Evolutionary conservation across 139 green algal genomes (phyloP), one percentile per base, ranked within the genome.

Genomic region (Eudorina sp.): DNA sequence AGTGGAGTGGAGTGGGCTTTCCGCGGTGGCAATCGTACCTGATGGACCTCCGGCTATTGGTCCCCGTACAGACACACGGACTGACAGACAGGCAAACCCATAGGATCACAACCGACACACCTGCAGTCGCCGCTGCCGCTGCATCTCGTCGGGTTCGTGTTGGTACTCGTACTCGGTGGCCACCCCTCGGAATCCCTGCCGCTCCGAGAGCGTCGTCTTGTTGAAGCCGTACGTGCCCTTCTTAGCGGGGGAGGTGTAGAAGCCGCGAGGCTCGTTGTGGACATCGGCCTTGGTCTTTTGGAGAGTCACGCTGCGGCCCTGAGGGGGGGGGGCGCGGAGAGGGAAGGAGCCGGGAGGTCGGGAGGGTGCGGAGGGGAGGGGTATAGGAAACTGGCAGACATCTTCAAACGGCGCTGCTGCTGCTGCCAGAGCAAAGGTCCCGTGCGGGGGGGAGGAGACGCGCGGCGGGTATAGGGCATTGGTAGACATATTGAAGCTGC

Each of bases 231-330:
- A 86, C 36, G 60, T 86, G 58, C 95, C 95, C 75, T 93, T 94
- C 80, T 97, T 97, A 36, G 88, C 84, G 29, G 94, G 93, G 1
- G 40, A 86, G 25, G 94, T 97, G 58, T 94, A 92, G 40, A 96
- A 93, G 70, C 94, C 94, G 23, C 86, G 91, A 0, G 94, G 92
- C 45, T 89, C 58, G 46, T 36, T 45, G 38, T 70, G 36, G 0
- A 94, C 41, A 27, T 95, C 92, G 0, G 84, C 92, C 55, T 92
- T 94, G 38, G 90, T 93, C 80, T 90, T 92, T 36, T 89, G 88
- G 3, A 84, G 51, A 9, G 77, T 83, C 0, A 92, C 58, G 38
- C 43, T 81, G 36, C 27, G 23, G 68, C 83, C 83, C 83, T 88
- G 60, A 31, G 27, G 58, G 31, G 41, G 55, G 6, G 6, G 55